Base-by-base conservation (phyloP, 2,329 filamentous ascomycete genomes). In the Laburnicola sp. region DNA sequence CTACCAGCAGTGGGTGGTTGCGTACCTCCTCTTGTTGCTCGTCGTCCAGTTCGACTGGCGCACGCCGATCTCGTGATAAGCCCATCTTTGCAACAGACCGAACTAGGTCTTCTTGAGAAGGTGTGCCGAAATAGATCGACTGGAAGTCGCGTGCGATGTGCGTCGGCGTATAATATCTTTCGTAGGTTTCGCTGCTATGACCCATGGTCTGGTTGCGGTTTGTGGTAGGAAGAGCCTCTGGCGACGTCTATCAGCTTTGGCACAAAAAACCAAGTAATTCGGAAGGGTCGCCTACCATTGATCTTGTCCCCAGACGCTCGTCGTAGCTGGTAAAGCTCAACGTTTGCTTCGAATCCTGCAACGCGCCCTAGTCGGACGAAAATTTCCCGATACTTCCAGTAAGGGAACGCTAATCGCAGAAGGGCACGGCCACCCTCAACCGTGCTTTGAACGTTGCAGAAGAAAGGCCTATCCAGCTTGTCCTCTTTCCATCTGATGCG, bases 321-420 rank as follows among this genome's bases (percentile, higher is more conserved):
- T 27, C 37, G 47, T 11, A 62, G 39, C 50, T 59, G 35, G 45
- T 62, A 59, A 7, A 62, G 46, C 51, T 63, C 51, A 11, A 59
- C 50, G 10, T 25, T 37, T 51, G 51, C 26, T 39, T 63, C 37
- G 48, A 63, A 59, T 28, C 58, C 53, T 22, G 48, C 47, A 50
- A 59, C 43, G 50, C 50, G 54, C 11, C 51, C 56, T 36, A 63
- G 54, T 32, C 48, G 48, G 41, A 59, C 39, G 46, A 63, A 60
- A 7, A 55, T 58, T 9, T 59, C 41, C 9, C 49, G 42, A n/a
- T 60, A 63, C 41, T 60, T 63, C 16, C 28, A 35, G 45, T 60
- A 63, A 1, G 40, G 50, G 52, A 63, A 63, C 2, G 48, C 48
- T 6, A 56, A 32, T 1, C 53, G 43, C 31, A 25, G 46, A 36